Evolutionary conservation across 768 basidiomycete species (phyloP), one percentile per base, ranked within the genome.

Genomic region (Trametes gibbosa): DNA sequence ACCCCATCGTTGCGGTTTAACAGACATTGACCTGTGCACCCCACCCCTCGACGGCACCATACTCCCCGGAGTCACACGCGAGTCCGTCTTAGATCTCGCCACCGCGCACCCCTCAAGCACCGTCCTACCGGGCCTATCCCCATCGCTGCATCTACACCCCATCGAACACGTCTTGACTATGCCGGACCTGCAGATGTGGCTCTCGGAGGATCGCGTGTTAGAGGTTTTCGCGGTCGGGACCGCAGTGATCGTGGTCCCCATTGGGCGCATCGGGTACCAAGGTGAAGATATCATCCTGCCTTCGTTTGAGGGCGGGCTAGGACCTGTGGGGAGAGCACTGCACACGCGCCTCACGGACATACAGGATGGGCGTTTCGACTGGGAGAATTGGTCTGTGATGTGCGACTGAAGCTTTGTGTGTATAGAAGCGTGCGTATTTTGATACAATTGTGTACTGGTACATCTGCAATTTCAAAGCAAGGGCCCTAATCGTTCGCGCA

Each of bases 41-140:
- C 91, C 95, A 1, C 89, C 92, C 13, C 76, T 97, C 59, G 92
- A 90, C 68, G 94, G 95, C 50, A 89, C 91, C 72, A 92, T 97
- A 67, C 83, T 98, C 1, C 94, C 94, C 1, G 93, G 95, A 47
- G 84, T 97, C 19, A 97, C 94, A 6, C 86, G 95, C 61, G 89
- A 90, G 65, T 93, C 91, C 27, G 85, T 91, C 41, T 81, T 97
- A 27, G 66, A 78, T 0, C 85, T 98, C 43, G 82, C 84, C 4
- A 76, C 82, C 14, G 85, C 84, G 9, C 90, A 92, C 62, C 63
- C 64, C 16, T 51, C 61, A 2, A 71, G 73, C 27, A 67, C 63
- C 34, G 56, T 58, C 43, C 73, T 83, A 50, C 74, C 72, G 7
- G 75, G 75, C 42, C 65, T 79, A 48, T 75, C 84, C 5, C 70